These are phyloP conservation scores for Sphagnum tenellum DNA, from an alignment of 225 moss, liverwort and hornwort species.

Conservation along the genomic window DNA sequence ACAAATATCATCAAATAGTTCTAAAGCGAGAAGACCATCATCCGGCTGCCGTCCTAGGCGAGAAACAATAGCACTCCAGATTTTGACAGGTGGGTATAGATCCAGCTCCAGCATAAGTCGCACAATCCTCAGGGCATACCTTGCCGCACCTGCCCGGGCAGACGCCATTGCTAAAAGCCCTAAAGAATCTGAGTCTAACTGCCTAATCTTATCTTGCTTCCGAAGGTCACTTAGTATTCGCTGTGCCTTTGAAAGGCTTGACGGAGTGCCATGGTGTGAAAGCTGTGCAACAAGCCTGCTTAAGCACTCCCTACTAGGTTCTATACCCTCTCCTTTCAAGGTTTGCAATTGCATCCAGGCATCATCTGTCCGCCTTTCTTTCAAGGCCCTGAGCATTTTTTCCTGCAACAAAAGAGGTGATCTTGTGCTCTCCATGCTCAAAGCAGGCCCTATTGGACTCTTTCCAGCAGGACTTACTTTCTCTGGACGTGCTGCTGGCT, in stretches of 20 bases:
- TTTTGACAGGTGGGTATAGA: slow-evolving; percentile 64
- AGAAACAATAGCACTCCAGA: slow-evolving; percentile 95
- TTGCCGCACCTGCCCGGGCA: slow-evolving; percentile 69
- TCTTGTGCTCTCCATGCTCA: too few species aligned
- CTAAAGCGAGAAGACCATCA: slow-evolving; percentile 62
- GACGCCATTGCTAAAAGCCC: slow-evolving; percentile 84
- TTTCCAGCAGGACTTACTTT: too few species aligned
- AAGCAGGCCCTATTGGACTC: too few species aligned
- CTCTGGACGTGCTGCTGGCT: too few species aligned
- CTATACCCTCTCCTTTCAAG: slow-evolving; percentile 29
- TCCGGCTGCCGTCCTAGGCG: slow-evolving; percentile 56
- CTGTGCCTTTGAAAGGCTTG: slow-evolving; percentile 79
- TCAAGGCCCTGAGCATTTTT: slow-evolving; percentile 48
- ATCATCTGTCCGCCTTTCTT: slow-evolving; percentile 72
- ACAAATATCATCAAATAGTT: slow-evolving; percentile 74
- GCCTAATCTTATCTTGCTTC: slow-evolving; percentile 18
- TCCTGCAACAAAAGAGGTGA: slow-evolving; percentile 19
- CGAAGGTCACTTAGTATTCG: slow-evolving; percentile 49
- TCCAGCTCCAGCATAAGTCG: slow-evolving; percentile 58
- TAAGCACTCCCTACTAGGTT: slow-evolving; percentile 62
- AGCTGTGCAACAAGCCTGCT: slow-evolving; percentile 91
- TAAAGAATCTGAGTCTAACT: slow-evolving; percentile 66
- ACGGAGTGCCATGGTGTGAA: slow-evolving; percentile 61
- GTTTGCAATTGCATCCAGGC: slow-evolving; percentile 72
- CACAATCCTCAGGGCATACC: slow-evolving; percentile 61